Evolutionary conservation across 768 basidiomycete species (phyloP), one percentile per base, ranked within the genome.

Genomic region (Tricholoma bakamatsutake): DNA sequence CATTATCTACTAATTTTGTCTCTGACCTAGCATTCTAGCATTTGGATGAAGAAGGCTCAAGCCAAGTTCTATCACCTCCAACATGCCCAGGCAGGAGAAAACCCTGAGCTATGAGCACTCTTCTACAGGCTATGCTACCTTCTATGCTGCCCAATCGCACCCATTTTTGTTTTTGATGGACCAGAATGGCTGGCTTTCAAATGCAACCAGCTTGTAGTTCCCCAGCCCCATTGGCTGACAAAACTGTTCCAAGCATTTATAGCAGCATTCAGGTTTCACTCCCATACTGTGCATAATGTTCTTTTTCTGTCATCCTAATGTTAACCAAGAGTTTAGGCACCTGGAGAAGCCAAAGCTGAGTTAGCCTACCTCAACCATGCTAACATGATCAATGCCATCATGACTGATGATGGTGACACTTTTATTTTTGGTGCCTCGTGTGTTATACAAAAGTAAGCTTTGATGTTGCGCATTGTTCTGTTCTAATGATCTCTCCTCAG

Each of bases 81-180:
- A 28, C 56, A 61, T 31, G 60, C 62, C n/a, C 60, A 54, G 27
- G 50, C 42, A 17, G 66, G 62, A 35, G 69, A 76, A 54, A 77
- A 76, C 56, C 76, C 76, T 1, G 70, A 73, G 59, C 65, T 79
- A 11, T 63, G 71, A 2, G 70, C 70, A 0, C 69, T 81, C 9
- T 80, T 76, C 58, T 71, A 70, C 62, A 73, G 73, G 30, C 68
- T 76, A 30, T 67, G 70, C n/a, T 62, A 67, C 0, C 66, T 80
- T n/a, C 59, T 76, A 2, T 18, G 63, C 5, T 18, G 24, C 7
- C 43, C 24, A 13, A 76, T 76, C 24, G 75, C 74, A 0, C 60
- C 80, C 24, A 62, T 80, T 1, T 78, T 80, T 58, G 76, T 80
- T 6, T 80, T 81, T 52, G 78, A 81, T 65, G 80, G 79, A 0